Percentiles rank a stretch among this genome's conserved stretches.
Evolutionary conservation across 768 basidiomycete genomes (phyloP).

Genomic region (Mycena vitilis): DNA sequence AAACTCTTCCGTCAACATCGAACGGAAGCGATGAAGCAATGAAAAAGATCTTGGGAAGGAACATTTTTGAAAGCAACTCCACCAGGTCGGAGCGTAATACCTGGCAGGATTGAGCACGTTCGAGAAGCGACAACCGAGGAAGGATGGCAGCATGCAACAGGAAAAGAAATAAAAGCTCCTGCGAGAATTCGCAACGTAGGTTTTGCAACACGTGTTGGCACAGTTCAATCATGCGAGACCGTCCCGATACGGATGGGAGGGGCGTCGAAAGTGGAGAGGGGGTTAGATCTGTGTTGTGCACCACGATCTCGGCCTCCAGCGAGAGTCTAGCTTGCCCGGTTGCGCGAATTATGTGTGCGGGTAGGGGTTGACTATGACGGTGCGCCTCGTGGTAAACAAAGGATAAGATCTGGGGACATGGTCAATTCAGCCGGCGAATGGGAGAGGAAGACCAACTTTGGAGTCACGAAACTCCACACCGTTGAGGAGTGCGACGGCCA

Average conservation of each 20-base stretch:
- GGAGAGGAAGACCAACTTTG: conserved; percentile 55
- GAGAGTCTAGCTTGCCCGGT: conserved; percentile 3
- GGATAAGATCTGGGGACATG: conserved; percentile 61
- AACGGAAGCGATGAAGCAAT: conserved; percentile 42
- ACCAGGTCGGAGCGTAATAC: conserved; percentile 45
- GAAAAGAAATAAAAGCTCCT: conserved; percentile 27
- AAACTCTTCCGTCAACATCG: conserved; percentile 69
- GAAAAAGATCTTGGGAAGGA: conserved; percentile 56
- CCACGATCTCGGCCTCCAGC: conserved; percentile 21
- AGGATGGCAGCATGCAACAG: conserved; percentile 26
- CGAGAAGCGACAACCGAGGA: conserved; percentile 43
- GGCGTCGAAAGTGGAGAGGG: conserved; percentile 1
- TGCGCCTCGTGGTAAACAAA: conserved; percentile 62
- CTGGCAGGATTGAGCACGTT: conserved; percentile 51
- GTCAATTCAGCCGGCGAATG: background rate
- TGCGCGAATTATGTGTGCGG: conserved; percentile 27
- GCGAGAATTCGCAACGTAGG: conserved; percentile 1
- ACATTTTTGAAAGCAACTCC: conserved; percentile 45
- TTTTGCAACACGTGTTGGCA: background rate
- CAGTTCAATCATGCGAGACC: conserved; percentile 17
- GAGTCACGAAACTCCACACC: conserved; percentile 71
- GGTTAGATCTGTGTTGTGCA: background rate
- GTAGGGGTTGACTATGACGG: conserved; percentile 30
- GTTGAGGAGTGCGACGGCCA: conserved; percentile 63
- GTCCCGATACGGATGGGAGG: background rate